phyloP scores from a whole-genome alignment of 352 stramenopile species.

The Globisporangium perplexum region DNA sequence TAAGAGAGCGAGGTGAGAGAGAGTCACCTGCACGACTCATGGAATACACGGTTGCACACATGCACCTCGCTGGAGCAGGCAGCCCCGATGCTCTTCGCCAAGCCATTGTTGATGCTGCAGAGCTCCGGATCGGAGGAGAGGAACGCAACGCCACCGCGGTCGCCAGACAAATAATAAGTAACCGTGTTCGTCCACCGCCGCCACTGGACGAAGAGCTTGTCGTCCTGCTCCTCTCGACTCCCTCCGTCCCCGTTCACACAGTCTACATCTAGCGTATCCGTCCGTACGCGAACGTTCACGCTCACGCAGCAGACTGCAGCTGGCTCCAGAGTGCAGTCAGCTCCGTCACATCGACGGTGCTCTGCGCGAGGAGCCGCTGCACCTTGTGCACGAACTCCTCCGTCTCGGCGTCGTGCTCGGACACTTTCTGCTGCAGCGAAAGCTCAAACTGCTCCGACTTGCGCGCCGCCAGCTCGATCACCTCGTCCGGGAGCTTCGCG shows the following conservation, averaged over 20 bases:
- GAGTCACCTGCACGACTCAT: too few relatives aligned
- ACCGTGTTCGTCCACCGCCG: too few relatives aligned
- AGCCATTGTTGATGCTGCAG: too few relatives aligned
- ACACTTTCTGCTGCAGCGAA: conserved; percentile 44
- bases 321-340: conserved; percentile 20
- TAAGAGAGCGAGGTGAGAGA: too few relatives aligned
- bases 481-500: conserved; percentile 93
- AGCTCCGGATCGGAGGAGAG: too few relatives aligned
- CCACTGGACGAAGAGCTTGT: too few relatives aligned
- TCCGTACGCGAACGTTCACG: background rate
- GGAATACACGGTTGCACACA: too few relatives aligned
- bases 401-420: conserved; percentile 26
- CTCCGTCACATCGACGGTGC: conserved; percentile 7
- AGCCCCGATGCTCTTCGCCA: too few relatives aligned
- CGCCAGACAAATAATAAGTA: too few relatives aligned
- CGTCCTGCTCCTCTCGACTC: background rate
- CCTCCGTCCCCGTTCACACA: too few relatives aligned
- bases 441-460: conserved; percentile 90
- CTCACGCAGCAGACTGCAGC: conserved; percentile 1
- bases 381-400: conserved; percentile 17
- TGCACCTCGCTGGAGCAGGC: too few relatives aligned
- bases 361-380: conserved; percentile 12
- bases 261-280: background rate
- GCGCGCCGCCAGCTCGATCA: conserved; percentile 88
- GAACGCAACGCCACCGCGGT: too few relatives aligned